These are phyloP conservation scores for Naganishia friedmannii DNA, from an alignment of 768 basidiomycete species.

Conservation along the genomic window DNA sequence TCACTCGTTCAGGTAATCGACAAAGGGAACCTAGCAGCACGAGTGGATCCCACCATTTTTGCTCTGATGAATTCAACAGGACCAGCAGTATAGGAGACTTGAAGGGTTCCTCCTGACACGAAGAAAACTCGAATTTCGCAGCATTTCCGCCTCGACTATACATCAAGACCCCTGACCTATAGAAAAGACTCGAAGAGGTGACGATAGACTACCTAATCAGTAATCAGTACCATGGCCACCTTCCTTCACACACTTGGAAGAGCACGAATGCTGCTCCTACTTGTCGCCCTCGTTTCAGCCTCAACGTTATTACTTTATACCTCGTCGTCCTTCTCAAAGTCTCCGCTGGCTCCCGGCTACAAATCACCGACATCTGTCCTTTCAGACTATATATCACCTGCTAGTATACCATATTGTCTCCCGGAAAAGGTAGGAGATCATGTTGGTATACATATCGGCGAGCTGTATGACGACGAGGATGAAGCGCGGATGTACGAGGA, in stretches of 20 bases:
- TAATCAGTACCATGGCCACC: neutral
- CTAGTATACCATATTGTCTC: conserved; percentile 17
- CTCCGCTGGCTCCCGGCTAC: neutral
- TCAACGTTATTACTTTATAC: neutral
- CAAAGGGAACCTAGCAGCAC: too few species aligned
- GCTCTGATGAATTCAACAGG: too few species aligned
- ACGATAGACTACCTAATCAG: neutral
- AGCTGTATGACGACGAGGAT: conserved; percentile 8
- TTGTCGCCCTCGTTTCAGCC: conserved; percentile 1
- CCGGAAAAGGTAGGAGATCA: conserved; percentile 14
- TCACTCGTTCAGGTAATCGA: too few species aligned
- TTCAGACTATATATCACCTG: conserved; percentile 6
- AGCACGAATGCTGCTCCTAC: neutral
- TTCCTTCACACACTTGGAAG: neutral
- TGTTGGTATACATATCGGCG: neutral
- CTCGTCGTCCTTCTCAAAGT: neutral
- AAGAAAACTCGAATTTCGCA: neutral
- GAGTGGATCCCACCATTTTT: too few species aligned
- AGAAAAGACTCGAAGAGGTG: neutral
- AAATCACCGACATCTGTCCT: neutral
- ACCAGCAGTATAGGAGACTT: too few species aligned
- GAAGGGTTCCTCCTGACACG: too few species aligned
- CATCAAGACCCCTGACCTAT: neutral
- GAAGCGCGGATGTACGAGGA: neutral
- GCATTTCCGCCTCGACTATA: neutral